Percentiles rank a stretch among this genome's conserved stretches.
Evolutionary conservation across 2,329 filamentous ascomycete genomes (phyloP).

Genomic region (Nemania serpens): DNA sequence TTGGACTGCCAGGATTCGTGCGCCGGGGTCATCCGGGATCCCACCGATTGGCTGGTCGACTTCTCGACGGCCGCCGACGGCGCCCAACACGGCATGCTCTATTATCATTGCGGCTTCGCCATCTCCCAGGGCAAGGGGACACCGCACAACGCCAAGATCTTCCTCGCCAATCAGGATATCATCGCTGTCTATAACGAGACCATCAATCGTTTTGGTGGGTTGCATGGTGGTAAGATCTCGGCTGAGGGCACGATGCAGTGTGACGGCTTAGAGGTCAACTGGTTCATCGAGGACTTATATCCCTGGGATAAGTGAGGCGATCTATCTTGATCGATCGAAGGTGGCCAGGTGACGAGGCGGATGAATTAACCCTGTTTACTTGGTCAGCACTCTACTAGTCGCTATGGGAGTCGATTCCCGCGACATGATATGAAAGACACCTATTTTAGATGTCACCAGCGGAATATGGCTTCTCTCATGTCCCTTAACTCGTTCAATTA

Average conservation of each 20-base stretch:
- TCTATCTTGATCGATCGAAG: background rate
- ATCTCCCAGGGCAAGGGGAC: slow-evolving; percentile 27
- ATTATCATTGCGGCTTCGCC: slow-evolving; percentile 28
- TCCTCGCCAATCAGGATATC: slow-evolving; percentile 34
- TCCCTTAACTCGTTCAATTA: background rate
- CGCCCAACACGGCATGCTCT: slow-evolving; percentile 26
- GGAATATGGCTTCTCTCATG: no score
- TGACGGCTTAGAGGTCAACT: slow-evolving; percentile 23
- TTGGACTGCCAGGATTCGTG: slow-evolving; percentile 33
- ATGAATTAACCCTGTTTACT: no score
- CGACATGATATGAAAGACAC: no score
- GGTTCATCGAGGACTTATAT: slow-evolving; percentile 29
- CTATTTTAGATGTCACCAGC: no score
- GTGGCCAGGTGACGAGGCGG: background rate
- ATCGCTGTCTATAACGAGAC: slow-evolving; percentile 29
- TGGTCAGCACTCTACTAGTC: no score
- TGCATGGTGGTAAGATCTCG: slow-evolving; percentile 29
- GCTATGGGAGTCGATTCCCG: no score
- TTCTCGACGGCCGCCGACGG: slow-evolving; percentile 28
- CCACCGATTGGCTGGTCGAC: slow-evolving; percentile 35
- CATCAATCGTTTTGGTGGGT: slow-evolving; percentile 25
- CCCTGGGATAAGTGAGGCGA: background rate
- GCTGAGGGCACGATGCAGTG: slow-evolving; percentile 35
- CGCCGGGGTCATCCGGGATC: slow-evolving; percentile 25
- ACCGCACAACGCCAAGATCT: slow-evolving; percentile 21